These are phyloP conservation scores for Collybia sp. DNA, from an alignment of 768 basidiomycete species.

Conservation along the genomic window DNA sequence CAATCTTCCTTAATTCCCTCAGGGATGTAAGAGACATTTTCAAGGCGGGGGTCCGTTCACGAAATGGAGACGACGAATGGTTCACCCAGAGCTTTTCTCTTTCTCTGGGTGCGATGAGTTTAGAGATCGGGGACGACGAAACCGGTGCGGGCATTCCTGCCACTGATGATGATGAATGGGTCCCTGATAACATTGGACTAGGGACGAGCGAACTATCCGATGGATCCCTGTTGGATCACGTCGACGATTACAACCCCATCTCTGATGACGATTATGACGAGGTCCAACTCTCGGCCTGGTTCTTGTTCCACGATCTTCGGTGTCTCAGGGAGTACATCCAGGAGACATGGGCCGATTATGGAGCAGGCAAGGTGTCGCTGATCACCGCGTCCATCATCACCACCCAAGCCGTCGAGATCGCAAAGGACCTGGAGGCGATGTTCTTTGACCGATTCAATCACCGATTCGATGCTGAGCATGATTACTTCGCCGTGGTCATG, in stretches of 20 bases:
- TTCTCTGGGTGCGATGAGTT: no score
- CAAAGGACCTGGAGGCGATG: slow-evolving; percentile 8
- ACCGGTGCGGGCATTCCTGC: no score
- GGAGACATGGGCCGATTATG: slow-evolving; percentile 4
- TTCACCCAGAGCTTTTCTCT: no score
- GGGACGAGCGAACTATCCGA: no score
- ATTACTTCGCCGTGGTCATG: background rate
- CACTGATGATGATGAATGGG: no score
- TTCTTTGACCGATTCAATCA: background rate
- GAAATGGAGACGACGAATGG: no score
- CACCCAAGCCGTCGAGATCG: slow-evolving; percentile 7
- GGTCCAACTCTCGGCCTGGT: slow-evolving; percentile 5
- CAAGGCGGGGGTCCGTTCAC: no score
- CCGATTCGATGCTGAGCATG: background rate
- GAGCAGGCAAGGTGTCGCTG: slow-evolving; percentile 1
- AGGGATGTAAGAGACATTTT: no score
- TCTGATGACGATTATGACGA: slow-evolving; percentile 6
- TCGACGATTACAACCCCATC: slow-evolving; percentile 3
- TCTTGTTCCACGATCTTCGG: slow-evolving; percentile 6
- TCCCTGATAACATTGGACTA: no score
- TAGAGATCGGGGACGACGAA: no score
- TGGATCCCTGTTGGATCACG: background rate
- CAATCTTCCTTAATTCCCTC: no score
- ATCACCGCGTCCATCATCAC: slow-evolving; percentile 8
- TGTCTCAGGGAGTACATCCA: slow-evolving; percentile 3